Percentiles rank a stretch among this genome's conserved stretches.
Conservation (phyloP, 2,329 filamentous ascomycete species). For the Aspergillus tamarii region DNA sequence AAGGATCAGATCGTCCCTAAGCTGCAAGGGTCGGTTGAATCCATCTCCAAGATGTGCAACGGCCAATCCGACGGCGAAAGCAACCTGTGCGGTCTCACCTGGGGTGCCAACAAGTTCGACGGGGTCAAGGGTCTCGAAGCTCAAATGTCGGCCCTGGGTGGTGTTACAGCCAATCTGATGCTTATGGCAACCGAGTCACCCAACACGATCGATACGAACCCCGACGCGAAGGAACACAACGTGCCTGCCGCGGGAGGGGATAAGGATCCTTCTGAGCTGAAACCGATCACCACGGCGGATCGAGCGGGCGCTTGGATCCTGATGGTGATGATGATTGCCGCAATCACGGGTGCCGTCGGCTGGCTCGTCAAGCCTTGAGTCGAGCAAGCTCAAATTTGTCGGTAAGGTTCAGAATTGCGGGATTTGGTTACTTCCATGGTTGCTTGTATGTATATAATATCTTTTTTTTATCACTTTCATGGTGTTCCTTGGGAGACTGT, state of each 20-base stretch:
- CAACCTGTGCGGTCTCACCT: conserved; percentile 64
- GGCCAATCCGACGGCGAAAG: conserved; percentile 47
- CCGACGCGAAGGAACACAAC: conserved; percentile 56
- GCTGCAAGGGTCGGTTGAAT: conserved; percentile 59
- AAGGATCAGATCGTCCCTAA: conserved; percentile 56
- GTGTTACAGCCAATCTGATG: conserved; percentile 63
- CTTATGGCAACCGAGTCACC: conserved; percentile 50
- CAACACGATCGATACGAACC: conserved; percentile 30
- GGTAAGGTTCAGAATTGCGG: not conserved
- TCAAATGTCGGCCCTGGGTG: conserved; percentile 68
- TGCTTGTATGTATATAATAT: conserved; percentile 2
- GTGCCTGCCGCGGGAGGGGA: conserved; percentile 32
- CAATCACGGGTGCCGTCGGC: conserved; percentile 1
- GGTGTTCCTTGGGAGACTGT: not conserved
- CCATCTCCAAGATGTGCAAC: conserved; percentile 63
- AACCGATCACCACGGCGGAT: conserved; percentile 26
- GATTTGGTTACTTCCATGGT: not conserved
- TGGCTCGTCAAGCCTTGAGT: conserved; percentile 10
- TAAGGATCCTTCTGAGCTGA: conserved; percentile 8
- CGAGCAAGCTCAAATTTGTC: not conserved
- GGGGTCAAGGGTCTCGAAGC: conserved; percentile 63
- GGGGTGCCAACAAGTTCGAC: conserved; percentile 56
- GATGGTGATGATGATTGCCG: conserved; percentile 29
- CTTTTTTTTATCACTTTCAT: not conserved
- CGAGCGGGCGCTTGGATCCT: conserved; percentile 36